phyloP scores from a whole-genome alignment of 306 rosid species.

The Trifolium subterraneum region DNA sequence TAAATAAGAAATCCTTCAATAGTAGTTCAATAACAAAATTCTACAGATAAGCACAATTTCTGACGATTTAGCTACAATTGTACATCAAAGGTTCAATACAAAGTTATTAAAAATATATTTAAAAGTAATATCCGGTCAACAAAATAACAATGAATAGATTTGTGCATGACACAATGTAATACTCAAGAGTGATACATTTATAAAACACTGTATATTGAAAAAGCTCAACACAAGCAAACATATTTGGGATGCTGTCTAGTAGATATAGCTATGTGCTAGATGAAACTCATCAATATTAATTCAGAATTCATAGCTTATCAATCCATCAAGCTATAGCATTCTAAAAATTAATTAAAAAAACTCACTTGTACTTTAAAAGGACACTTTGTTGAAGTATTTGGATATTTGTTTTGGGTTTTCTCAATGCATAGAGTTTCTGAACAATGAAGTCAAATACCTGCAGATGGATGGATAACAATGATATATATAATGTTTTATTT shows the following conservation, averaged over 20 bases:
- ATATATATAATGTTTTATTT: conserved; percentile 17
- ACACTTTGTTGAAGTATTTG: conserved; percentile 98
- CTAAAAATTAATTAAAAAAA: conserved; percentile 36
- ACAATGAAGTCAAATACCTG: conserved; percentile 96
- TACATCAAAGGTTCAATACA: conserved; percentile 16
- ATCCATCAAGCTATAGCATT: conserved; percentile 8
- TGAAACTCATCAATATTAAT: conserved; percentile 32
- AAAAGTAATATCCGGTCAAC: conserved; percentile 11
- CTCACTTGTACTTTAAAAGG: conserved; percentile 96
- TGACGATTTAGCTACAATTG: conserved; percentile 28
- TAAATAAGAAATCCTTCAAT: conserved; percentile 20
- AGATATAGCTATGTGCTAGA: not conserved
- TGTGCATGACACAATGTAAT: not conserved
- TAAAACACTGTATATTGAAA: not conserved
- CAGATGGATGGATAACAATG: conserved; percentile 42
- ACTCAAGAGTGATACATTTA: conserved; percentile 19
- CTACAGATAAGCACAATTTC: conserved; percentile 21
- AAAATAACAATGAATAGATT: conserved; percentile 2
- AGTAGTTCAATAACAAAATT: conserved; percentile 23
- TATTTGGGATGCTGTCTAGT: conserved; percentile 3
- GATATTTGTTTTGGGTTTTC: conserved; percentile 97
- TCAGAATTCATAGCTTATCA: conserved; percentile 20
- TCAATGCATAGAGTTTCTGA: conserved; percentile 92
- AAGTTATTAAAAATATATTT: not conserved
- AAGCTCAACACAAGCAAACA: not conserved